A percentile compares a stretch with the other conserved stretches of the same genome.
These are phyloP conservation scores for Paralagenidium karlingii DNA, from an alignment of 352 stramenopile species.

Conservation along the genomic window DNA sequence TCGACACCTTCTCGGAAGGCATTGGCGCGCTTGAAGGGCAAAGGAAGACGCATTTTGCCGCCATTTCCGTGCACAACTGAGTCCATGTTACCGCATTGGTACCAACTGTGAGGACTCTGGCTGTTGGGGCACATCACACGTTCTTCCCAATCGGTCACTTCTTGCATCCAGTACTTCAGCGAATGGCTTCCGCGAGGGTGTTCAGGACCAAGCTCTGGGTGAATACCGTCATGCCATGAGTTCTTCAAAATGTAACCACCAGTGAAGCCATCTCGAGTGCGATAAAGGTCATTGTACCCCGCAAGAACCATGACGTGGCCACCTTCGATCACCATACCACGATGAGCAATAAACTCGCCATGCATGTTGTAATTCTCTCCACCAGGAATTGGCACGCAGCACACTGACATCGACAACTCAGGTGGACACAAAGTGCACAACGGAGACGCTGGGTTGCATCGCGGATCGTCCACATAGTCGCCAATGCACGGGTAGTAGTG, in stretches of 20 bases:
- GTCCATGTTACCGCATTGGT: conserved; percentile 44
- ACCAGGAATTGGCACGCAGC: conserved; percentile 27
- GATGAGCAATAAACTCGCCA: conserved; percentile 42
- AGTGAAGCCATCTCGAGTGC: conserved; percentile 40
- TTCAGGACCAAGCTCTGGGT: conserved; percentile 34
- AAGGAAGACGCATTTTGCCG: conserved; percentile 18
- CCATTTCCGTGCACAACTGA: conserved; percentile 24
- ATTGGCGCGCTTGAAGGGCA: conserved; percentile 15
- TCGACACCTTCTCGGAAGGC: conserved; percentile 21
- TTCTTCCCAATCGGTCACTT: conserved; percentile 58
- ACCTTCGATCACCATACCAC: conserved; percentile 33
- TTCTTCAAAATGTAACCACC: conserved; percentile 69
- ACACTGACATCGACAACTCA: conserved; percentile 32
- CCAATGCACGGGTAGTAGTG: conserved; percentile 54
- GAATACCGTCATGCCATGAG: conserved; percentile 56
- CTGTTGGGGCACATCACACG: conserved; percentile 57
- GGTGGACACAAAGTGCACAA: conserved; percentile 36
- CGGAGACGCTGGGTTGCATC: conserved; percentile 33
- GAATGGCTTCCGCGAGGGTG: conserved; percentile 53
- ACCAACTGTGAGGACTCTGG: conserved; percentile 60
- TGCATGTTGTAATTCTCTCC: conserved; percentile 52
- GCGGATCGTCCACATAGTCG: conserved; percentile 22
- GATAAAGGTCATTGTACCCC: conserved; percentile 54
- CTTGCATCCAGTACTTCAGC: conserved; percentile 59
- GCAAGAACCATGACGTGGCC: conserved; percentile 60